Percentiles rank a stretch among this genome's conserved stretches.
These are phyloP conservation scores for Nematodospora anomalae DNA, from an alignment of 1,139 yeast genomes.

Conservation along the genomic window DNA sequence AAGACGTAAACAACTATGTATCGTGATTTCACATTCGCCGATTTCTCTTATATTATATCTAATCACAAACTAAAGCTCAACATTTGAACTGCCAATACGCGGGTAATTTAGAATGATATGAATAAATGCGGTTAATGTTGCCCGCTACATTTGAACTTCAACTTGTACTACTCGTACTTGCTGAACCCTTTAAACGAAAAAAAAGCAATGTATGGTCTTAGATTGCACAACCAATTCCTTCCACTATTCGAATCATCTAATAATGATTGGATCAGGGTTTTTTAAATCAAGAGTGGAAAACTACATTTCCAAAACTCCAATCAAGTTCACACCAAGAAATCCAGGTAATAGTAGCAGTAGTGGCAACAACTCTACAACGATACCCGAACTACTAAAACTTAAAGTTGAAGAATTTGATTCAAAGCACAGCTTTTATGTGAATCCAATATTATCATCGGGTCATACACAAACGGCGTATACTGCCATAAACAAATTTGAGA, in stretches of 20 bases:
- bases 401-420: slow-evolving; percentile 33
- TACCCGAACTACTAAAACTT: slow-evolving; percentile 28
- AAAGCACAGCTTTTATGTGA: slow-evolving; percentile 35
- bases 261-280: slow-evolving; percentile 12
- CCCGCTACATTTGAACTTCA: too few relatives aligned
- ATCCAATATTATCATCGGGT: slow-evolving; percentile 42
- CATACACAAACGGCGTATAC: slow-evolving; percentile 51
- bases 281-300: slow-evolving; percentile 30
- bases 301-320: slow-evolving; percentile 27
- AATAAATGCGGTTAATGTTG: too few relatives aligned
- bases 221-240: too few relatives aligned
- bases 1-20: too few relatives aligned
- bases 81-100: too few relatives aligned
- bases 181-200: too few relatives aligned
- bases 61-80: too few relatives aligned
- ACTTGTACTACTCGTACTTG: too few relatives aligned
- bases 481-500: slow-evolving; percentile 39
- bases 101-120: too few relatives aligned
- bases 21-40: too few relatives aligned
- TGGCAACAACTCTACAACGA: slow-evolving; percentile 13
- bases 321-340: slow-evolving; percentile 21
- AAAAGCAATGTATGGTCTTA: too few relatives aligned
- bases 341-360: slow-evolving; percentile 3
- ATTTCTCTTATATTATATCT: too few relatives aligned
- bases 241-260: neutral